Percentiles rank a stretch among this genome's conserved stretches.
phyloP scores from a whole-genome alignment of 768 basidiomycete species.

The Russula sp. region DNA sequence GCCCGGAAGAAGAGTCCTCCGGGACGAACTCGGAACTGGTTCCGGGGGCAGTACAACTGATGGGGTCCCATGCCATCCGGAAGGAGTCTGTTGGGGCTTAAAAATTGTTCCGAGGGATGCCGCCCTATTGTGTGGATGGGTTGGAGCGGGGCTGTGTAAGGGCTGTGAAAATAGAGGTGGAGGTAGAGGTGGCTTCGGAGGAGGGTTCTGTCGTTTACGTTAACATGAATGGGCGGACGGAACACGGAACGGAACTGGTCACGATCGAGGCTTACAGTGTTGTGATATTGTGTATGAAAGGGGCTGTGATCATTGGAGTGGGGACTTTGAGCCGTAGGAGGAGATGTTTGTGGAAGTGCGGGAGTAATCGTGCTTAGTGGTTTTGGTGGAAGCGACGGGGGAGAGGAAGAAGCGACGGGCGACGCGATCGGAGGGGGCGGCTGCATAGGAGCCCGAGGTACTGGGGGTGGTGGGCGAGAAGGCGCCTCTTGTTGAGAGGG shows the following conservation, averaged over 20 bases:
- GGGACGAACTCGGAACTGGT: constrained; percentile 20
- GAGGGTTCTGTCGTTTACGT: constrained; percentile 23
- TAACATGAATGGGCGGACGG: constrained; percentile 22
- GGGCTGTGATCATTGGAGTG: constrained; percentile 13
- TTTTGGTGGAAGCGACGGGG: constrained; percentile 23
- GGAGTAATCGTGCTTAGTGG: constrained; percentile 6
- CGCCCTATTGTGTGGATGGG: constrained; percentile 25
- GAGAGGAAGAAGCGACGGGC: constrained; percentile 24
- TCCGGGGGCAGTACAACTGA: constrained; percentile 1
- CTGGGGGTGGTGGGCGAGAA: constrained; percentile 25
- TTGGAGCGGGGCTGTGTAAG: constrained; percentile 19
- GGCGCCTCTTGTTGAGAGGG: constrained; percentile 23
- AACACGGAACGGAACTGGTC: constrained; percentile 3
- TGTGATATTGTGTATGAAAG: constrained; percentile 8
- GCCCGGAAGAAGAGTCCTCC: constrained; percentile 28
- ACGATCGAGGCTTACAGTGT: constrained; percentile 15
- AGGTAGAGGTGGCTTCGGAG: constrained; percentile 32
- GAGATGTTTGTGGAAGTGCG: not conserved
- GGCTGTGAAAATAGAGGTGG: constrained; percentile 35
- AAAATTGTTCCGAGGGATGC: constrained; percentile 19
- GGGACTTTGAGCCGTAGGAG: constrained; percentile 3
- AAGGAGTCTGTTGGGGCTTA: constrained; percentile 3
- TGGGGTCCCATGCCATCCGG: constrained; percentile 5
- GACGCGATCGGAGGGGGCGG: constrained; percentile 18
- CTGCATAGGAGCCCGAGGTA: constrained; percentile 12